Conservation (phyloP, 2,329 filamentous ascomycete species). For the Exophiala bonariae region DNA sequence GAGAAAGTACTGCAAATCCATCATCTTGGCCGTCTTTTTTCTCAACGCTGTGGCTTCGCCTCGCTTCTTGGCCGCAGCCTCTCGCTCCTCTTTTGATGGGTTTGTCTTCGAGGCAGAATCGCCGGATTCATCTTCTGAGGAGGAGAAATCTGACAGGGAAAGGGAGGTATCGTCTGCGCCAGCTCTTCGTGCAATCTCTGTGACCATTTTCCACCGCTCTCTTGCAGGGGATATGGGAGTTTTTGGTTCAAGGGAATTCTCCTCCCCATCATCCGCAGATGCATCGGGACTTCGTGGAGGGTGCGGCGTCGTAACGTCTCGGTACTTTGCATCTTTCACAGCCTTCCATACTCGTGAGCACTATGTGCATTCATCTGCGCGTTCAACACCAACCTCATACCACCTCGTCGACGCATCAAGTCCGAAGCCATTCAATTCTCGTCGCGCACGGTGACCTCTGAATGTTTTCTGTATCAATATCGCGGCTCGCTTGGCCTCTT, state of each 20-base stretch:
- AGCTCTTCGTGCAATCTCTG: conserved; percentile 69
- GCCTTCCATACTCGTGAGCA: conserved; percentile 35
- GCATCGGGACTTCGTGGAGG: conserved; percentile 25
- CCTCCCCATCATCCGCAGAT: not conserved
- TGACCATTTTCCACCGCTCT: conserved; percentile 73
- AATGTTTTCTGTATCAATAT: conserved; percentile 59
- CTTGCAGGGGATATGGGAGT: conserved; percentile 50
- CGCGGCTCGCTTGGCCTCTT: conserved; percentile 21
- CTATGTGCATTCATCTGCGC: not conserved
- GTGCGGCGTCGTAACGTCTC: conserved; percentile 49
- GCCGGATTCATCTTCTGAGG: conserved; percentile 43
- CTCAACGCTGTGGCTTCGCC: conserved; percentile 57
- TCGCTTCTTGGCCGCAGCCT: conserved; percentile 39
- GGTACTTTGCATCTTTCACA: conserved; percentile 58
- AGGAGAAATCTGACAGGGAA: conserved; percentile 28
- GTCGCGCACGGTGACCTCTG: conserved; percentile 70
- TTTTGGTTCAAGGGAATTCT: conserved; percentile 8
- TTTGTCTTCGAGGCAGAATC: conserved; percentile 29
- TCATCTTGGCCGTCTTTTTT: conserved; percentile 69
- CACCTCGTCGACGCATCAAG: conserved; percentile 71
- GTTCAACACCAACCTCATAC: conserved; percentile 58
- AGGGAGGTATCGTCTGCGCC: conserved; percentile 61
- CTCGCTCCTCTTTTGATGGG: conserved; percentile 24
- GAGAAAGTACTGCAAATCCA: conserved; percentile 82
- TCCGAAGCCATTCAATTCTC: conserved; percentile 68